Base-by-base conservation (phyloP, 78 protist species). In the Neovahlkampfia damariscottae region DNA sequence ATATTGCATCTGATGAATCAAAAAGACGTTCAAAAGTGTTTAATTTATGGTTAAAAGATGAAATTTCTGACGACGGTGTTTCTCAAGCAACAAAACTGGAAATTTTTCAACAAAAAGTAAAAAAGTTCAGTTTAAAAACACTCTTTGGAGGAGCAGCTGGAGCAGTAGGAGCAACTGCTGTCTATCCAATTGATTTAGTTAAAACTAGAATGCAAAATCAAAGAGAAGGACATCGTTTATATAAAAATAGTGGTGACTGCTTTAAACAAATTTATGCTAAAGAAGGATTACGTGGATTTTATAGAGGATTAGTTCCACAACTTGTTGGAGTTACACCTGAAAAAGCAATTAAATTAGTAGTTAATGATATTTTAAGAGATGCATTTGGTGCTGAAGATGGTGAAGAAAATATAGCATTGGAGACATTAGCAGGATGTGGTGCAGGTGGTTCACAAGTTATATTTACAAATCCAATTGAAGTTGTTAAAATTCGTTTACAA, bases 281-380 rank as follows among this genome's bases (percentile, higher is more conserved):
- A 58, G 89, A 86, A 50, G 91, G 91, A 32, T 8, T 74, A 34
- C 31, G 37, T 27, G 91, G 91, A 31, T 37, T 88, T 19, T 87
- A 87, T 41, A 70, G 76, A 40, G 92, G 92, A 38, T 67, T 88
- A 10, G 82, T 50, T 5, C 92, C 92, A 67, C 92, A 88, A 76
- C 76, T 88, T 82, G 82, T 85, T 27, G 92, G 92, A 73, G 92
- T 88, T 4, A 89, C 89, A 5, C 92, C 92, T n/a, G 92, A 88
- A 50, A 88, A 88, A 50, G 92, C 92, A 30, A 88, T 88, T 76
- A 88, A 88, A 74, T 70, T 88, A 37, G 79, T 82, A 0, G 86
- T 88, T 32, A 88, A 88, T 79, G 92, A 85, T 41, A 30, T 82
- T 27, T 69, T 85, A 35, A 76, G 92, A 35, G 39, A 41, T 30